These are phyloP conservation scores for Claviceps maximensis DNA, from an alignment of 2,329 filamentous ascomycete genomes.

Conservation along the genomic window DNA sequence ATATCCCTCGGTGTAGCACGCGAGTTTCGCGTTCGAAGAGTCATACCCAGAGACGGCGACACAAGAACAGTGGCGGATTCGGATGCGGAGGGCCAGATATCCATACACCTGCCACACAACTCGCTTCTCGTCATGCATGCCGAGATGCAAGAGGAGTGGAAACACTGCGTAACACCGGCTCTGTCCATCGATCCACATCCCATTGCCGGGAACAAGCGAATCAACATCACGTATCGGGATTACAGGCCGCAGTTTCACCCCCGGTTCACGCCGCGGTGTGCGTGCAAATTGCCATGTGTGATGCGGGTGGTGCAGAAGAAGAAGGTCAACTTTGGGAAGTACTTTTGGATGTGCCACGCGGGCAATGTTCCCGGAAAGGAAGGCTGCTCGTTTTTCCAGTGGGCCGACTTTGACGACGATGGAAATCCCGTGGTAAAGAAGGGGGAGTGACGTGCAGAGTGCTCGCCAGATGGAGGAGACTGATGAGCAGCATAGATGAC, in stretches of 20 bases:
- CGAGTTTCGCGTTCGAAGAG: constrained; percentile 75
- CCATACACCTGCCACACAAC: constrained; percentile 89
- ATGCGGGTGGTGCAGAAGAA: constrained; percentile 71
- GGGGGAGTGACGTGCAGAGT: background rate
- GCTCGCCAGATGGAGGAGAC: background rate
- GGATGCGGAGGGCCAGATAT: constrained; percentile 71
- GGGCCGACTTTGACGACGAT: constrained; percentile 78
- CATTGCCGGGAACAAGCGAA: constrained; percentile 61
- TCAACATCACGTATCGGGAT: constrained; percentile 89
- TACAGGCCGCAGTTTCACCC: constrained; percentile 72
- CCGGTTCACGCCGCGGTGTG: constrained; percentile 61
- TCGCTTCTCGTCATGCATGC: constrained; percentile 92
- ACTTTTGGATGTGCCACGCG: constrained; percentile 91
- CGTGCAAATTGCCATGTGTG: constrained; percentile 54
- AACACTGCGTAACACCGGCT: constrained; percentile 70
- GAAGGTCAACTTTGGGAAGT: constrained; percentile 60
- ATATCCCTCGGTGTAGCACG: constrained; percentile 83
- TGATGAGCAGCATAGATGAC: background rate
- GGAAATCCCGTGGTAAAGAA: constrained; percentile 47
- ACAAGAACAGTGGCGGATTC: constrained; percentile 29
- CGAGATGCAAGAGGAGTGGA: constrained; percentile 96
- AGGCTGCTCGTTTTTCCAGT: constrained; percentile 67
- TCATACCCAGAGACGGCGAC: constrained; percentile 45
- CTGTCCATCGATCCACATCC: constrained; percentile 74
- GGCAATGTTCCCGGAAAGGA: constrained; percentile 55